Base-by-base conservation (phyloP, 164 flowering plant genomes). In the Sedum album region DNA sequence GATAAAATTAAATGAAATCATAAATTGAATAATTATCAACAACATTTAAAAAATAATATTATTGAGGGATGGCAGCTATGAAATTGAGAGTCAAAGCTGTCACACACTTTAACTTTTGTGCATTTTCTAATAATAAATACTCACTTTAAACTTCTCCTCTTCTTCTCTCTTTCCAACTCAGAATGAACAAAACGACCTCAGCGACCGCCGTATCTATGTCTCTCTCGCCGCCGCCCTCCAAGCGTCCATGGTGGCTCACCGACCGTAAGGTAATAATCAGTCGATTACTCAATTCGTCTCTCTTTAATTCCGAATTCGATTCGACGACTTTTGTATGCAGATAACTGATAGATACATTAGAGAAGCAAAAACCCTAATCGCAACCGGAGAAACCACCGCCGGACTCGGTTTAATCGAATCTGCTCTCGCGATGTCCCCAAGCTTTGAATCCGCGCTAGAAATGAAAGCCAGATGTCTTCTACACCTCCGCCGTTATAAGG, bases 241-340 rank as follows among this genome's bases (percentile, higher is more conserved):
- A 83, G 87, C 87, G 83, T 73, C 95, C 82, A 74, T 94, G 99
- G 99, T 94, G 99, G 99, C 83, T 87, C 41, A 87, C 68, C 77
- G 88, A 88, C 73, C 76, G 81, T 72, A 91, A 91, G 97, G 99
- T 88, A 67, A 1, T 49, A 42, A 26, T 46, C 61, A 30, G 14
- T 28, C 7, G 30, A 5, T 26, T 13, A 48, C 46, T 35, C 57
- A 10, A 5, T 67, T 25, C 25, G 1, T 20, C 44, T 20, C 38
- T 10, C 36, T 8, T 33, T 33, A 33, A 13, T 31, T 42, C 14
- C n/a, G n/a, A 31, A 20, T 14, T 33, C 44, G 18, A 1, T 31
- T 63, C 31, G 4, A 31, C 46, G 49, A 4, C 31, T 35, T 35
- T 35, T 11, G 25, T 7, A 7, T 57, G 14, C 88, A 95, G 99